Evolutionary conservation across 208 protist genomes (phyloP).

Genomic region (Trypanosoma lewisi): DNA sequence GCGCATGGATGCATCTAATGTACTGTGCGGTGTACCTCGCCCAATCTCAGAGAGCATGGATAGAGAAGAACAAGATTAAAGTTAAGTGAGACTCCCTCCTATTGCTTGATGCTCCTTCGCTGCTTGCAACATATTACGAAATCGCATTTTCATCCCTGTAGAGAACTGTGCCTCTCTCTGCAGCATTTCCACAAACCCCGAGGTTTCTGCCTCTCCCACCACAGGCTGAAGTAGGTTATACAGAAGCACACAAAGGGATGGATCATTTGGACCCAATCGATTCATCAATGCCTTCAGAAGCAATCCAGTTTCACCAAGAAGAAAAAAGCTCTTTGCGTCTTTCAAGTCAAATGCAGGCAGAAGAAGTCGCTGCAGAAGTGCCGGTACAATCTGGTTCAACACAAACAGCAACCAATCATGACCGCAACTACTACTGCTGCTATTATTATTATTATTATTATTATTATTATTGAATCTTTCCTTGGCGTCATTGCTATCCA

Average conservation of each 20-base stretch:
- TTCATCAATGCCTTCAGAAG: conserved; percentile 33
- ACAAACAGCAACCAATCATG: conserved; percentile 26
- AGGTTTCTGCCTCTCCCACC: conserved; percentile 37
- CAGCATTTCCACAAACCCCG: conserved; percentile 45
- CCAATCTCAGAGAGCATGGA: too few species aligned
- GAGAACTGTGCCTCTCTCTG: conserved; percentile 52
- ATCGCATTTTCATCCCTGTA: conserved; percentile 48
- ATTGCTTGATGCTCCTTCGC: conserved; percentile 23
- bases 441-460: neutral
- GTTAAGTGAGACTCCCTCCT: neutral
- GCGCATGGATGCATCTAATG: neutral
- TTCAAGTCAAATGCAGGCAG: conserved; percentile 48
- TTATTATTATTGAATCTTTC: neutral
- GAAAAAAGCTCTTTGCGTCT: conserved; percentile 68
- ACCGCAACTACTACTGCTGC: conserved; percentile 2
- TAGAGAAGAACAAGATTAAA: too few species aligned
- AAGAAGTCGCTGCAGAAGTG: conserved; percentile 20
- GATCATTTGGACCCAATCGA: neutral
- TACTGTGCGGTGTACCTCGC: neutral
- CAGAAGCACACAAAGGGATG: conserved; percentile 20
- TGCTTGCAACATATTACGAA: conserved; percentile 43
- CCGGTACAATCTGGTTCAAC: conserved; percentile 23
- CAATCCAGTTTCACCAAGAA: conserved; percentile 52
- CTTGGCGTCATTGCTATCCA: neutral
- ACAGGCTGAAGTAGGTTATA: conserved; percentile 41